Evolutionary conservation across 768 basidiomycete species (phyloP).

Genomic region (Leccinellum albellum): DNA sequence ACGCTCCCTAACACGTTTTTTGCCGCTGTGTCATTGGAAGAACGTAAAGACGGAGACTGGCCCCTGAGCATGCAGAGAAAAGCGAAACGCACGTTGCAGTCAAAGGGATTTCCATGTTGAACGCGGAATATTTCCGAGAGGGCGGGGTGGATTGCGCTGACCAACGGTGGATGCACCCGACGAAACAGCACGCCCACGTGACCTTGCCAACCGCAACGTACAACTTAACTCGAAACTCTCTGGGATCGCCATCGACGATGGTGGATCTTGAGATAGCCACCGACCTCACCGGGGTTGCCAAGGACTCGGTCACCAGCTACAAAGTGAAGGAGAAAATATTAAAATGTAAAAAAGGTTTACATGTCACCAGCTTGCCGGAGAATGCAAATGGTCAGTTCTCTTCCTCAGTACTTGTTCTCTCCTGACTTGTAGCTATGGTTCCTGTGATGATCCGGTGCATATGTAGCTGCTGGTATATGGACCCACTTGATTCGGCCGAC

Average conservation of each 20-base stretch:
- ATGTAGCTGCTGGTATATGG: too few relatives aligned
- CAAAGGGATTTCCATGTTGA: constrained; percentile 8
- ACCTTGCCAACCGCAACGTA: neutral
- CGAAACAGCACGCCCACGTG: neutral
- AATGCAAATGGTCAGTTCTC: neutral
- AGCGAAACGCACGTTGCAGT: constrained; percentile 27
- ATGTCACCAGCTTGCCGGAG: too few relatives aligned
- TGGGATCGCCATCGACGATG: neutral
- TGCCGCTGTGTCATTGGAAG: constrained; percentile 35
- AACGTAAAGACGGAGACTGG: neutral
- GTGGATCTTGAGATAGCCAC: neutral
- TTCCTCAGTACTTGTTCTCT: neutral
- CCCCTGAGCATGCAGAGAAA: neutral
- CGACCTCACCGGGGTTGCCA: neutral
- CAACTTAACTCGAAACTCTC: neutral
- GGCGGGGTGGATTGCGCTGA: constrained; percentile 8
- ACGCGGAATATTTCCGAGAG: neutral
- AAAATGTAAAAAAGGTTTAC: too few relatives aligned
- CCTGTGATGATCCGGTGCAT: neutral
- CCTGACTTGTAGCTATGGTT: neutral
- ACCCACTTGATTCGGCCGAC: neutral
- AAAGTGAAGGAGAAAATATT: too few relatives aligned
- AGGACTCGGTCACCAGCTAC: neutral
- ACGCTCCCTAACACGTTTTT: constrained; percentile 43
- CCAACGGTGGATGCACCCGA: constrained; percentile 12